A percentile compares a stretch with the other conserved stretches of the same genome.
Conservation (phyloP, 2,329 filamentous ascomycete genomes). For the Talaromyces sp. region DNA sequence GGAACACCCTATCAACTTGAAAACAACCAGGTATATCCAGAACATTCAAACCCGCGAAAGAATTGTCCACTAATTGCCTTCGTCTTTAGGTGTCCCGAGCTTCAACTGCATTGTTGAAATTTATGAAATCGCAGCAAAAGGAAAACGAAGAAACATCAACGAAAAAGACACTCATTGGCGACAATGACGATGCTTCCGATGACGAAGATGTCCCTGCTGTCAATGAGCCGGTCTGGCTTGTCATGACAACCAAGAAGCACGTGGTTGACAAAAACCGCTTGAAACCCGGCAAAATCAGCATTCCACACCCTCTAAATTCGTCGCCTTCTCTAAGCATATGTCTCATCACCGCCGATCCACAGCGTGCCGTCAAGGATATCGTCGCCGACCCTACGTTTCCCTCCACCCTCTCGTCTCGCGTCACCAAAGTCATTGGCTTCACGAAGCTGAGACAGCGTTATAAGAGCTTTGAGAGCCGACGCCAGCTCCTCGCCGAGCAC, state of each 20-base stretch:
- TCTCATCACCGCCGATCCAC: conserved; percentile 75
- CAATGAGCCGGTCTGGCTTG: conserved; percentile 54
- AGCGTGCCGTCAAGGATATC: conserved; percentile 86
- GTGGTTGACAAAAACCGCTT: conserved; percentile 68
- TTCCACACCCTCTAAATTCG: conserved; percentile 70
- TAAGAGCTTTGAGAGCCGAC: conserved; percentile 78
- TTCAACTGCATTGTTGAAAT: conserved; percentile 52
- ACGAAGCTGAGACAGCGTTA: conserved; percentile 84
- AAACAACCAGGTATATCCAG: conserved; percentile 36
- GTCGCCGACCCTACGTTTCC: conserved; percentile 70
- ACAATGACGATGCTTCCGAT: conserved; percentile 39
- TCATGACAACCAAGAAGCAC: conserved; percentile 60
- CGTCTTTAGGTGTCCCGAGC: conserved; percentile 51
- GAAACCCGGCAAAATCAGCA: conserved; percentile 74
- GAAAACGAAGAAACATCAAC: conserved; percentile 43
- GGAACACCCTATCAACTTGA: conserved; percentile 45
- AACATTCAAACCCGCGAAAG: not conserved
- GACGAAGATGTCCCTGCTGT: conserved; percentile 40
- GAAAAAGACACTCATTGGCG: conserved; percentile 51
- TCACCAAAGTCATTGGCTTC: conserved; percentile 73
- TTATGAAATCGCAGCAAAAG: conserved; percentile 48
- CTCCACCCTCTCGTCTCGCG: conserved; percentile 57
- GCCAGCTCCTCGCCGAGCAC: conserved; percentile 78
- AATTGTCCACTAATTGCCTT: not conserved
- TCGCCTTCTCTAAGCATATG: conserved; percentile 66